A percentile compares a stretch with the other conserved stretches of the same genome.
phyloP scores from a whole-genome alignment of 768 basidiomycete genomes.

The Udeniomyces megalosporus region DNA sequence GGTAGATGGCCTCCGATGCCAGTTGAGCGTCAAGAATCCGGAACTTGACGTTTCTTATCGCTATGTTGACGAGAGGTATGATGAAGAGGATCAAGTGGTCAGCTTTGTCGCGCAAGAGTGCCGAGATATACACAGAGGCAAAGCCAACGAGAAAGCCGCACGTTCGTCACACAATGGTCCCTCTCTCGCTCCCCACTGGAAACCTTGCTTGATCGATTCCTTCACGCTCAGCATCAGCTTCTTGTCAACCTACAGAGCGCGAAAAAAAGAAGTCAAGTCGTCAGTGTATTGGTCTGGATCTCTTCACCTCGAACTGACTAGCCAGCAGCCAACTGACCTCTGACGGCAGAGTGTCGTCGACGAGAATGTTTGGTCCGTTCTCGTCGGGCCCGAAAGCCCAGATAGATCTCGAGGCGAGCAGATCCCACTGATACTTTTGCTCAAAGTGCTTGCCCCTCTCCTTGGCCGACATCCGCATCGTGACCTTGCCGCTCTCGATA shows the following conservation, averaged over 20 bases:
- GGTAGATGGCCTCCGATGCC: conserved; percentile 90
- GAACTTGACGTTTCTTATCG: conserved; percentile 98
- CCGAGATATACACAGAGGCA: neutral
- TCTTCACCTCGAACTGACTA: neutral
- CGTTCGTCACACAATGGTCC: conserved; percentile 97
- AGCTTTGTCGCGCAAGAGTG: neutral
- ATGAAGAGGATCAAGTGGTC: too few species aligned
- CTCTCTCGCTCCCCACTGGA: conserved; percentile 98
- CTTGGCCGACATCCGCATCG: conserved; percentile 87
- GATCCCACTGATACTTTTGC: conserved; percentile 94
- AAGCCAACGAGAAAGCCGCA: conserved; percentile 39
- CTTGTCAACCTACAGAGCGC: conserved; percentile 91
- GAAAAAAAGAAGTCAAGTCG: neutral
- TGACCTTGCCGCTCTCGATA: conserved; percentile 79
- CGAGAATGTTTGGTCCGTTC: conserved; percentile 74
- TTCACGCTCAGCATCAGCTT: conserved; percentile 74
- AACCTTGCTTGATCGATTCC: conserved; percentile 95
- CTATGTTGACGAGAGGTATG: too few species aligned
- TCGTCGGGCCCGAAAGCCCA: conserved; percentile 99
- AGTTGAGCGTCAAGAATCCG: conserved; percentile 79
- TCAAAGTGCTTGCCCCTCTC: conserved; percentile 92
- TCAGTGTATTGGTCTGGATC: neutral
- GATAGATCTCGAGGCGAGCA: conserved; percentile 91
- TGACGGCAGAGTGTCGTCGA: conserved; percentile 91
- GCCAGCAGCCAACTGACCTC: conserved; percentile 39